These are phyloP conservation scores for Torulaspora delbrueckii DNA, from an alignment of 805 yeast genomes.

Conservation along the genomic window DNA sequence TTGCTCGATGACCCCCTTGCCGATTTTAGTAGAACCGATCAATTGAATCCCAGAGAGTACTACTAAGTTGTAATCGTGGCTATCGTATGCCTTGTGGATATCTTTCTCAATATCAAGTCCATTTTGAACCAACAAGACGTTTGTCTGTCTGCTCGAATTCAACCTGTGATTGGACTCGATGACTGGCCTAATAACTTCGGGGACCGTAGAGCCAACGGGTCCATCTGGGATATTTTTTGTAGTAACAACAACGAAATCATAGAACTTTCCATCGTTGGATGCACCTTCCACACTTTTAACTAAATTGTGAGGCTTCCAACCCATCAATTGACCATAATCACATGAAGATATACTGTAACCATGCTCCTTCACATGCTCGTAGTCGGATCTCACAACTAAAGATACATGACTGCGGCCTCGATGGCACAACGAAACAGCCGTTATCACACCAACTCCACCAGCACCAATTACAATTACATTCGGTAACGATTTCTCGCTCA, in stretches of 20 bases:
- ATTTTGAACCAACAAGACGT: constrained; percentile 58
- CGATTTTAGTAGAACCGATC: constrained; percentile 53
- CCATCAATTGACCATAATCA: constrained; percentile 52
- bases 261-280: constrained; percentile 38
- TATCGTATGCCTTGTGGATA: constrained; percentile 43
- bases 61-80: constrained; percentile 28
- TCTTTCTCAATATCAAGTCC: constrained; percentile 64
- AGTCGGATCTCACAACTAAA: constrained; percentile 61
- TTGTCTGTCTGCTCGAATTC: constrained; percentile 31
- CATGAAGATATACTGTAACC: constrained; percentile 60
- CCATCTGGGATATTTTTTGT: constrained; percentile 71
- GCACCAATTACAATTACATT: constrained; percentile 65
- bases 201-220: constrained; percentile 38
- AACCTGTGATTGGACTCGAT: constrained; percentile 36
- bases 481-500: constrained; percentile 10
- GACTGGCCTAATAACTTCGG: constrained; percentile 48
- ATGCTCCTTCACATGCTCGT: constrained; percentile 43
- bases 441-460: constrained; percentile 83
- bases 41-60: constrained; percentile 59
- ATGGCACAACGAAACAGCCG: constrained; percentile 56
- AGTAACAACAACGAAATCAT: constrained; percentile 57
- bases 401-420: constrained; percentile 51
- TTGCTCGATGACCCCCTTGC: constrained; percentile 46
- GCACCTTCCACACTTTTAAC: constrained; percentile 46
- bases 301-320: constrained; percentile 56